Conservation (phyloP, 2,329 filamentous ascomycete genomes). For the Fusarium virguliforme region DNA sequence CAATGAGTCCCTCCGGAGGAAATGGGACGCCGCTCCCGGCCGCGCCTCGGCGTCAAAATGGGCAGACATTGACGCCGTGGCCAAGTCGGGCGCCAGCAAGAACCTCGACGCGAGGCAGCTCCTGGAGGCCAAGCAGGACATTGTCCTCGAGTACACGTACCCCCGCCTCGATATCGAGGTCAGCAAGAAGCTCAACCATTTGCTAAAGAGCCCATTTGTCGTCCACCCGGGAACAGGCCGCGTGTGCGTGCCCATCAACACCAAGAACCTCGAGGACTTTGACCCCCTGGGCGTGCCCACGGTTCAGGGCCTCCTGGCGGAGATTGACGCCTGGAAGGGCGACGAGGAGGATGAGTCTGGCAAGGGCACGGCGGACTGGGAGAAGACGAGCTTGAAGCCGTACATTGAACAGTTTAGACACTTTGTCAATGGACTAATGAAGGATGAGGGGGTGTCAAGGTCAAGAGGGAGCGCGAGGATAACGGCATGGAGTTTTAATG, state of each 20-base stretch:
- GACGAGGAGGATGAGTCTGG: conserved; percentile 59
- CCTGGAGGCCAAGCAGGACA: conserved; percentile 92
- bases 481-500: conserved; percentile 68
- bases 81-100: conserved; percentile 81
- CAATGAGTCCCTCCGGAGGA: conserved; percentile 84
- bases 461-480: conserved; percentile 72
- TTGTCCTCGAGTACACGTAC: conserved; percentile 98
- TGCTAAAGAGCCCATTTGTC: conserved; percentile 97
- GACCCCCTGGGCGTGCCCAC: conserved; percentile 92
- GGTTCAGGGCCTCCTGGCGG: conserved; percentile 82
- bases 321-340: conserved; percentile 87
- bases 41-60: conserved; percentile 87
- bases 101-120: conserved; percentile 81
- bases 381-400: conserved; percentile 95
- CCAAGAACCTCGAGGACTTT: conserved; percentile 80
- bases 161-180: conserved; percentile 97
- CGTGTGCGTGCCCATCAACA: conserved; percentile 96
- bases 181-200: conserved; percentile 97
- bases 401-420: conserved; percentile 91
- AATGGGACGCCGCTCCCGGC: conserved; percentile 89
- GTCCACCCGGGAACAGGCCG: conserved; percentile 95
- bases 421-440: conserved; percentile 85
- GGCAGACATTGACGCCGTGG: conserved; percentile 91
- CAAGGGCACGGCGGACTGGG: conserved; percentile 82
- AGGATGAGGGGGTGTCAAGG: conserved; percentile 75